These are phyloP conservation scores for Barbatosphaeria neglecta DNA, from an alignment of 495 filamentous ascomycete genomes.

Conservation along the genomic window DNA sequence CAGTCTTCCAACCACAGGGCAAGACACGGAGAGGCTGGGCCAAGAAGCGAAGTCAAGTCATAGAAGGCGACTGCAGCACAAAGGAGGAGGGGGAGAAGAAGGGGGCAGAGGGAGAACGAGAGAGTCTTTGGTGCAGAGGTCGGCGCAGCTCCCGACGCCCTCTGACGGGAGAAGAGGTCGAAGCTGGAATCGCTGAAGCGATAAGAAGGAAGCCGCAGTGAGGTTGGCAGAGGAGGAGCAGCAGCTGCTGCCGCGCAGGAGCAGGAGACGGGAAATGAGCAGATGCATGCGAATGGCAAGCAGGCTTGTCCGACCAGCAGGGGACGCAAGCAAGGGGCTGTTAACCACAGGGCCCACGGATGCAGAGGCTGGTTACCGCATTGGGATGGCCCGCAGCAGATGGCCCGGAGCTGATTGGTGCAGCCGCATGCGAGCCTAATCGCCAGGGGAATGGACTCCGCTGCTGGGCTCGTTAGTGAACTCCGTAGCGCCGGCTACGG, in stretches of 20 bases:
- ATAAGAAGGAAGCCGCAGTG: not conserved
- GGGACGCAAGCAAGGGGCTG: too few species aligned
- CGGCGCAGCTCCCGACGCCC: not conserved
- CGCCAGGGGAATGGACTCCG: too few species aligned
- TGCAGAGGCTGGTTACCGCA: conserved; percentile 1
- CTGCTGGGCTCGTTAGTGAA: too few species aligned
- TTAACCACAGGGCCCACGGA: not conserved
- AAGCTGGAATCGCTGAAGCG: not conserved
- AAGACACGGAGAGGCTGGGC: not conserved
- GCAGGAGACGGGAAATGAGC: not conserved
- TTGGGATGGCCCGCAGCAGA: not conserved
- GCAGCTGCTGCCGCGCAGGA: not conserved
- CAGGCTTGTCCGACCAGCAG: not conserved
- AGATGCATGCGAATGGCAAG: not conserved
- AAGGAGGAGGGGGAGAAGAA: not conserved
- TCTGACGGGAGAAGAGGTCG: not conserved
- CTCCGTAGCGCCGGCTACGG: too few species aligned
- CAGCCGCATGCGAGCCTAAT: too few species aligned
- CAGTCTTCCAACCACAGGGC: not conserved
- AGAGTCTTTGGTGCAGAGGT: not conserved
- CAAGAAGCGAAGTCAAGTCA: not conserved
- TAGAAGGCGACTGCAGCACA: not conserved
- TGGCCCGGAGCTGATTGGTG: not conserved
- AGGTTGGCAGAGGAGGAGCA: not conserved
- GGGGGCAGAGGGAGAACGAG: not conserved